Percentiles rank a stretch among this genome's conserved stretches.
phyloP scores from a whole-genome alignment of 495 filamentous ascomycete species.

The Baudoinia panamericana region DNA sequence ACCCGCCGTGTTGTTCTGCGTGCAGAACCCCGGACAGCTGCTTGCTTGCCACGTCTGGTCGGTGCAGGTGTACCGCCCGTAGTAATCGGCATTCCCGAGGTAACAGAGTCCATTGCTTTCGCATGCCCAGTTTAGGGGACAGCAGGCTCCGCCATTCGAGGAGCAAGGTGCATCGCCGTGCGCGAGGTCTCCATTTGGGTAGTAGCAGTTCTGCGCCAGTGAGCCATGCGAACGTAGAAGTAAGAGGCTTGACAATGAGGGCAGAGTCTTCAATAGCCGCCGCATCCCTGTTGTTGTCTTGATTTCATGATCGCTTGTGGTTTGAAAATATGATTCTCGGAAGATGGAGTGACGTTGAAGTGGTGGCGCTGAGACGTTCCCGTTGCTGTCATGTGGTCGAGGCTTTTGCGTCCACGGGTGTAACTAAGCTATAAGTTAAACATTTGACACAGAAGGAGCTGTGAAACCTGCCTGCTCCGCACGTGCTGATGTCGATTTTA shows the following conservation, averaged over 20 bases:
- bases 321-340: too few species aligned
- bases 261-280: background rate
- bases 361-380: too few species aligned
- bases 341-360: too few species aligned
- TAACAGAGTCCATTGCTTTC: constrained; percentile 16
- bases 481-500: too few species aligned
- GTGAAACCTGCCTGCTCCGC: too few species aligned
- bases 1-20: constrained; percentile 5
- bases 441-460: too few species aligned
- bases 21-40: constrained; percentile 12
- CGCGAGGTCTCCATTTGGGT: constrained; percentile 15
- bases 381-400: too few species aligned
- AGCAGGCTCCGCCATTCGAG: constrained; percentile 7
- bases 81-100: constrained; percentile 5
- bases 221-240: background rate
- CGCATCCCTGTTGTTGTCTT: constrained; percentile 1
- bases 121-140: constrained; percentile 17
- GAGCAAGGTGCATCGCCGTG: constrained; percentile 6
- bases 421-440: too few species aligned
- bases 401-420: too few species aligned
- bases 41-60: constrained; percentile 14
- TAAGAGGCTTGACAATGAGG: background rate
- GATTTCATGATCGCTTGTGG: too few species aligned
- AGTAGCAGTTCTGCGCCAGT: constrained; percentile 18
- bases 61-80: constrained; percentile 16